Evolutionary conservation across 2,329 filamentous ascomycete species (phyloP).

Genomic region (Aspergillus bombycis): DNA sequence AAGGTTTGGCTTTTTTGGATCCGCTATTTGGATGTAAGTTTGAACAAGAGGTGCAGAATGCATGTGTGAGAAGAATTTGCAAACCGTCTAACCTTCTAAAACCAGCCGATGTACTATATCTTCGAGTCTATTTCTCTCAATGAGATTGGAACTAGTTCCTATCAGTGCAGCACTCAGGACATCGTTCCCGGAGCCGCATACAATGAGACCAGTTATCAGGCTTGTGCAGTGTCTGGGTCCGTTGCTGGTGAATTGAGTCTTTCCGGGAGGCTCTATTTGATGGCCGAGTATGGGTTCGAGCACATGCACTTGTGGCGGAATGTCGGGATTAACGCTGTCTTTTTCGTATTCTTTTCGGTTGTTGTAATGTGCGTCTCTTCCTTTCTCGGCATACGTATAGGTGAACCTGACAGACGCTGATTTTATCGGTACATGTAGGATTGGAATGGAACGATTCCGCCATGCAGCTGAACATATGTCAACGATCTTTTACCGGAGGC

Average conservation of each 20-base stretch:
- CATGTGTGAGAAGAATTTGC: too few relatives aligned
- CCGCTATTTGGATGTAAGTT: conserved; percentile 70
- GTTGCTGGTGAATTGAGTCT: not conserved
- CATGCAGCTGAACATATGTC: conserved; percentile 5
- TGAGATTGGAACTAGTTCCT: conserved; percentile 1
- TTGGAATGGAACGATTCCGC: conserved; percentile 11
- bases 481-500: conserved; percentile 8
- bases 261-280: conserved; percentile 2
- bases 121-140: conserved; percentile 12
- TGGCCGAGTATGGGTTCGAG: conserved; percentile 4
- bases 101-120: conserved; percentile 10
- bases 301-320: conserved; percentile 7
- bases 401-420: not conserved
- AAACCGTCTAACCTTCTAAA: conserved; percentile 53
- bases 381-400: not conserved
- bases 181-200: conserved; percentile 8
- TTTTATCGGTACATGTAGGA: not conserved
- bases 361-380: not conserved
- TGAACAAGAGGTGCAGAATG: not conserved
- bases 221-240: conserved; percentile 7
- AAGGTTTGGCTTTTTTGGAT: conserved; percentile 78
- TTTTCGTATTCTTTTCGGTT: conserved; percentile 9
- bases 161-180: conserved; percentile 3
- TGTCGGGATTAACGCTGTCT: conserved; percentile 7
- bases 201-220: not conserved